Evolutionary conservation across 2,329 filamentous ascomycete species (phyloP).

Genomic region (Allantophomopsis cytisporea): DNA sequence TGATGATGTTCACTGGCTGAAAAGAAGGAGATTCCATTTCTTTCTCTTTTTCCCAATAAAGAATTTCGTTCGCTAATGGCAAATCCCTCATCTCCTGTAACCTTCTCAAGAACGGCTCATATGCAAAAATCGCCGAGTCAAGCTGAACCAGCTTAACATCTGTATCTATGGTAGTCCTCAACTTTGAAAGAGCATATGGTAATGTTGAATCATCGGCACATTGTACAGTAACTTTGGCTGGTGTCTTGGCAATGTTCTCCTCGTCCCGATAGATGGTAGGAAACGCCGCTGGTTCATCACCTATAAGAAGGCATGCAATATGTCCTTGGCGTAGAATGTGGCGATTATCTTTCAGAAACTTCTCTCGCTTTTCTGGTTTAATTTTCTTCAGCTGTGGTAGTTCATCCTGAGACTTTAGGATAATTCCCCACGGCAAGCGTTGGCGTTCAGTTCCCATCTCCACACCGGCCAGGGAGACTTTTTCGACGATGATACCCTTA

Average conservation of each 20-base stretch:
- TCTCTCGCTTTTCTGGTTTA: conserved; percentile 20
- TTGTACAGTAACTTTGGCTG: conserved; percentile 35
- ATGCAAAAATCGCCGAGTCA: conserved; percentile 54
- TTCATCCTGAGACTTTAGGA: conserved; percentile 25
- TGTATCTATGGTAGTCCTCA: conserved; percentile 19
- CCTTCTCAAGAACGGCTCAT: conserved; percentile 48
- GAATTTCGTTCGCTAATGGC: conserved; percentile 38
- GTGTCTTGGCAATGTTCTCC: conserved; percentile 24
- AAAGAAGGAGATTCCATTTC: conserved; percentile 5
- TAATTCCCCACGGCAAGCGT: conserved; percentile 22
- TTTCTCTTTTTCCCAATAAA: conserved; percentile 20
- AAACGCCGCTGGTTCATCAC: conserved; percentile 41
- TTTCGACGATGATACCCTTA: conserved; percentile 21
- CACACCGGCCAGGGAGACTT: conserved; percentile 21
- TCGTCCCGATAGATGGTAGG: conserved; percentile 39
- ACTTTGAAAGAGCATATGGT: conserved; percentile 27
- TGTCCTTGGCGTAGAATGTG: conserved; percentile 43
- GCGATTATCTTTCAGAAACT: conserved; percentile 30
- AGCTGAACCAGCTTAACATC: conserved; percentile 39
- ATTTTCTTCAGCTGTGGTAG: conserved; percentile 27
- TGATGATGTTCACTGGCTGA: conserved; percentile 11
- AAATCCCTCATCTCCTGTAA: conserved; percentile 41
- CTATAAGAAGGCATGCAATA: conserved; percentile 44
- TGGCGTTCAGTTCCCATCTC: conserved; percentile 7
- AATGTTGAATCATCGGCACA: conserved; percentile 33